These are phyloP conservation scores for Sicyos edulis DNA, from an alignment of 306 rosid genomes.

Conservation along the genomic window DNA sequence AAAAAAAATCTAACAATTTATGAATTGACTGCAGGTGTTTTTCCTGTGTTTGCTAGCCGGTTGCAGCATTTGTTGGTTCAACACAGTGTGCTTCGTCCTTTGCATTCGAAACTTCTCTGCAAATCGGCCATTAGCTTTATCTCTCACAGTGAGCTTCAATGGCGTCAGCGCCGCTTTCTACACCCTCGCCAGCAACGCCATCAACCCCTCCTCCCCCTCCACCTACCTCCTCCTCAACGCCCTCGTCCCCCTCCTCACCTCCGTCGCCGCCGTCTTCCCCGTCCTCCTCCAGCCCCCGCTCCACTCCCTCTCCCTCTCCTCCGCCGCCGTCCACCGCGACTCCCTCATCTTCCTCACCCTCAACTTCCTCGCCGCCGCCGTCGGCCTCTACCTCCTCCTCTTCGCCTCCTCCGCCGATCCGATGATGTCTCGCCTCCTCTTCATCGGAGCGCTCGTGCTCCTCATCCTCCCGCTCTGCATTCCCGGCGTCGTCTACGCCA, in stretches of 20 bases:
- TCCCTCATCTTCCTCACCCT: conserved; percentile 60
- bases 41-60: conserved; percentile 69
- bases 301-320: conserved; percentile 55
- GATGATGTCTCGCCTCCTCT: conserved; percentile 39
- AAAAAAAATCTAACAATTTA: too few relatives aligned
- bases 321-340: conserved; percentile 53
- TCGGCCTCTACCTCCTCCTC: conserved; percentile 76
- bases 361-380: conserved; percentile 63
- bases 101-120: conserved; percentile 83
- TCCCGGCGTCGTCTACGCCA: conserved; percentile 73
- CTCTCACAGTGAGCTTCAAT: conserved; percentile 90
- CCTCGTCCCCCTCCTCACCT: conserved; percentile 59
- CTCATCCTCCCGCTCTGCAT: conserved; percentile 58
- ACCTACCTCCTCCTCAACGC: conserved; percentile 66
- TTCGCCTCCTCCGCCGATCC: conserved; percentile 45
- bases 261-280: conserved; percentile 57
- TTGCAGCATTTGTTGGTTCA: conserved; percentile 98
- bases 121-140: conserved; percentile 67
- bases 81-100: conserved; percentile 88
- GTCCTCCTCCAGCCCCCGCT: conserved; percentile 73
- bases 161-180: conserved; percentile 96
- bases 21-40: conserved; percentile 49
- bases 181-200: conserved; percentile 70
- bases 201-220: conserved; percentile 50
- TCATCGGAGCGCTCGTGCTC: conserved; percentile 61